A percentile compares a stretch with the other conserved stretches of the same genome.
phyloP scores from a whole-genome alignment of 2,329 filamentous ascomycete species.

The Aspergillus ochraceus region DNA sequence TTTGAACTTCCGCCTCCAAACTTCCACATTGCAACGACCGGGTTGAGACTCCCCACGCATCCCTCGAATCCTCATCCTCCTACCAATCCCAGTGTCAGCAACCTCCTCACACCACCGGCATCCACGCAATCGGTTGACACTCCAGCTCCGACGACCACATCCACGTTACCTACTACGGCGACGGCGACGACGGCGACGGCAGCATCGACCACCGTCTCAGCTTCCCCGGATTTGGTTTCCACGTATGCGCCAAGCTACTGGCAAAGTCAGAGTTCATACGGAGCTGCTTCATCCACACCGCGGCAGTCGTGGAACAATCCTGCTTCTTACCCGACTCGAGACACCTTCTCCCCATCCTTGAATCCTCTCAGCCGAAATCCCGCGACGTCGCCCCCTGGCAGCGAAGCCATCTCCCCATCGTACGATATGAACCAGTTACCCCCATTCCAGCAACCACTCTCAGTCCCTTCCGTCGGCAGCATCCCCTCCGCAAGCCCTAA shows the following conservation, averaged over 20 bases:
- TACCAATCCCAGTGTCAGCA: conserved; percentile 57
- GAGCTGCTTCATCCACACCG: conserved; percentile 47
- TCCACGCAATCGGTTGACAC: conserved; percentile 55
- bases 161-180: conserved; percentile 9
- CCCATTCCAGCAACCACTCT: conserved; percentile 60
- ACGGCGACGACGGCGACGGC: conserved; percentile 39
- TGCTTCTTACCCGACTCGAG: conserved; percentile 46
- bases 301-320: conserved; percentile 47
- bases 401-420: conserved; percentile 65
- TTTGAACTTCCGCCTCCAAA: conserved; percentile 68
- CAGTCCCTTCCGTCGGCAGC: conserved; percentile 53
- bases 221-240: conserved; percentile 48
- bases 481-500: conserved; percentile 13
- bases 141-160: conserved; percentile 37
- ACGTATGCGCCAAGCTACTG: conserved; percentile 54
- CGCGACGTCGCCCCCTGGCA: conserved; percentile 60
- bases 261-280: conserved; percentile 60
- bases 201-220: conserved; percentile 47
- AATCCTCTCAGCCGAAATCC: conserved; percentile 54
- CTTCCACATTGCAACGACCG: conserved; percentile 45
- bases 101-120: conserved; percentile 61
- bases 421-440: conserved; percentile 66
- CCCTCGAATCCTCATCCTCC: conserved; percentile 42
- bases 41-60: conserved; percentile 52
- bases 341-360: conserved; percentile 59